A percentile compares a stretch with the other conserved stretches of the same genome.
Conservation (phyloP, 2,329 filamentous ascomycete genomes). For the Didymellaceae sp. region DNA sequence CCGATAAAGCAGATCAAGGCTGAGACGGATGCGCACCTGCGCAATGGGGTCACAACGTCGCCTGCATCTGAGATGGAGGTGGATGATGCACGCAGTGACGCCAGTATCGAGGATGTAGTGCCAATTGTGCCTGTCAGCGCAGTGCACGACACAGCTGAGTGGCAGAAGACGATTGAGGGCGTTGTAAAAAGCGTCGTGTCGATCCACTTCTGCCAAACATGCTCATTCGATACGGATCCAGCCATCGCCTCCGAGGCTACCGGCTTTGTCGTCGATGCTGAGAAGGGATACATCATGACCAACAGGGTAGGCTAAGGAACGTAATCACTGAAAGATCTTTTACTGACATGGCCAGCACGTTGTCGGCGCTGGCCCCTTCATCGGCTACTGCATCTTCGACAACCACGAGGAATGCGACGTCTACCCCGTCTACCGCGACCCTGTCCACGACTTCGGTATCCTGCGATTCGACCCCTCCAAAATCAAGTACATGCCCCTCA, state of each 20-base stretch:
- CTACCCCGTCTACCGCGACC: constrained; percentile 95
- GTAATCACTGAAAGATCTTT: not conserved
- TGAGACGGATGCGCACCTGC: constrained; percentile 51
- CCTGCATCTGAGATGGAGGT: constrained; percentile 41
- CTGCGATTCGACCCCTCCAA: constrained; percentile 93
- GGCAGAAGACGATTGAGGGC: constrained; percentile 93
- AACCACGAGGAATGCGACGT: constrained; percentile 98
- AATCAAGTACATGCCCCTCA: constrained; percentile 96
- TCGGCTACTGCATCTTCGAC: constrained; percentile 98
- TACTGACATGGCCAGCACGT: constrained; percentile 69
- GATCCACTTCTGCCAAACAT: constrained; percentile 98
- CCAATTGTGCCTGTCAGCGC: constrained; percentile 39
- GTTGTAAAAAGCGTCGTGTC: constrained; percentile 96
- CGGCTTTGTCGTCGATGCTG: constrained; percentile 95
- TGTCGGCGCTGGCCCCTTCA: constrained; percentile 93
- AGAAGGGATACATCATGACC: constrained; percentile 73
- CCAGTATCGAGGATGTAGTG: constrained; percentile 55
- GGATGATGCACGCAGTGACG: constrained; percentile 37
- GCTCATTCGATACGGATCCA: constrained; percentile 95
- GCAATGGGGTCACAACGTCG: constrained; percentile 38
- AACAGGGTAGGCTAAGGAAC: constrained; percentile 48
- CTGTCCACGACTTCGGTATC: constrained; percentile 97
- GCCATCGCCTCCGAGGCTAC: constrained; percentile 95
- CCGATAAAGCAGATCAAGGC: constrained; percentile 63
- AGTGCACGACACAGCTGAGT: constrained; percentile 75